Percentiles rank a stretch among this genome's conserved stretches.
phyloP scores from a whole-genome alignment of 1,139 yeast species.

The Schwanniomyces etchellsii region DNA sequence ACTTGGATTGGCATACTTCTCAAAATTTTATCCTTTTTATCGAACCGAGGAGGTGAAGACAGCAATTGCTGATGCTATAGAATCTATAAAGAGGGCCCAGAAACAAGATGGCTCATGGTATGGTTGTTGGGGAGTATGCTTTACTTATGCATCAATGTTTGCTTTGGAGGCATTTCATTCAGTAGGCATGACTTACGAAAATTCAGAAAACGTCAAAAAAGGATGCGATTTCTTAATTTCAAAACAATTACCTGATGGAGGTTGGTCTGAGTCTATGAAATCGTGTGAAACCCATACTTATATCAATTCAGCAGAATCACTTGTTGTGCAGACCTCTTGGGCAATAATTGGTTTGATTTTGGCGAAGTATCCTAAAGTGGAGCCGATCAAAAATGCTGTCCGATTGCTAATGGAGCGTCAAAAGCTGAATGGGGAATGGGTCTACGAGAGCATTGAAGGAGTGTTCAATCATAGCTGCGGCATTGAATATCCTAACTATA shows the following conservation, averaged over 20 bases:
- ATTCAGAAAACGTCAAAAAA: slow-evolving; percentile 53
- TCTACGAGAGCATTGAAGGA: slow-evolving; percentile 84
- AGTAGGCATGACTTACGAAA: slow-evolving; percentile 57
- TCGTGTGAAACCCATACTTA: slow-evolving; percentile 81
- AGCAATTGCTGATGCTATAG: slow-evolving; percentile 69
- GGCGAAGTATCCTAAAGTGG: slow-evolving; percentile 72
- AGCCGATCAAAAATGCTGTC: slow-evolving; percentile 61
- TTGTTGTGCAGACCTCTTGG: slow-evolving; percentile 93
- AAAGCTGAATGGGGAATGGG: slow-evolving; percentile 75
- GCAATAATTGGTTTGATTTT: slow-evolving; percentile 75
- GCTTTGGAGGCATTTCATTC: slow-evolving; percentile 87
- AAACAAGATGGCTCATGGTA: slow-evolving; percentile 90
- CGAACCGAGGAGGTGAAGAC: slow-evolving; percentile 56
- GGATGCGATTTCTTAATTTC: slow-evolving; percentile 83
- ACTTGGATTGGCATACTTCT: slow-evolving; percentile 78
- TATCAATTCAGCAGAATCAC: slow-evolving; percentile 52
- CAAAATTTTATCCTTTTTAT: slow-evolving; percentile 57
- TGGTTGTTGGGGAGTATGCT: slow-evolving; percentile 98
- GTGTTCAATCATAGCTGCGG: slow-evolving; percentile 91
- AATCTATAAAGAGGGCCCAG: slow-evolving; percentile 67
- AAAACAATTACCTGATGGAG: slow-evolving; percentile 84
- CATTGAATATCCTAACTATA: slow-evolving; percentile 92
- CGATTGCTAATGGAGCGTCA: slow-evolving; percentile 65
- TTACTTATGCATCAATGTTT: slow-evolving; percentile 96
- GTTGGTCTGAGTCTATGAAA: slow-evolving; percentile 92